phyloP scores from a whole-genome alignment of 2,329 filamentous ascomycete genomes.

The Diplodia sapinea region DNA sequence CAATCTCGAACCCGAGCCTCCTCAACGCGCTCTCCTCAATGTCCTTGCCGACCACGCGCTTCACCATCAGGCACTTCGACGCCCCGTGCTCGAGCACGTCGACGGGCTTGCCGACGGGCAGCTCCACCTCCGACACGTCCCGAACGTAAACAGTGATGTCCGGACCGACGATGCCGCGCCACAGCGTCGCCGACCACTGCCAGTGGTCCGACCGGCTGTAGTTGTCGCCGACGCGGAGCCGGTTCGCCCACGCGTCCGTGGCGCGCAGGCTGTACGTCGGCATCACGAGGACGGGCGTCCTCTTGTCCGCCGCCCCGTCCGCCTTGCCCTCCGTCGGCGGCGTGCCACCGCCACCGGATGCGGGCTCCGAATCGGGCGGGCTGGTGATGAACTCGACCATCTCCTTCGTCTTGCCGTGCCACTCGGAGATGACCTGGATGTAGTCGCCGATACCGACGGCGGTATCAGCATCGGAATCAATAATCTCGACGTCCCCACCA shows the following conservation, averaged over 20 bases:
- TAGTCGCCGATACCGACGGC: conserved; percentile 59
- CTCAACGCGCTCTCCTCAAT: conserved; percentile 63
- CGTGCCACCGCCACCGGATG: no score
- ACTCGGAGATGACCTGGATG: conserved; percentile 69
- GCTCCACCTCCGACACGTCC: conserved; percentile 38
- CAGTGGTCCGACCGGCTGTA: conserved; percentile 90
- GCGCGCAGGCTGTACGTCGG: conserved; percentile 80
- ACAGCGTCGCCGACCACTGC: conserved; percentile 95
- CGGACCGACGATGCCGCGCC: conserved; percentile 82
- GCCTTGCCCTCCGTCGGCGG: no score
- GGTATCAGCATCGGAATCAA: neutral
- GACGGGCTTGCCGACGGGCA: conserved; percentile 39
- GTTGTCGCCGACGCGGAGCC: conserved; percentile 74
- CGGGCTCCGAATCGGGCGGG: neutral
- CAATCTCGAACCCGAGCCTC: conserved; percentile 82
- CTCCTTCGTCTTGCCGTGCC: conserved; percentile 76
- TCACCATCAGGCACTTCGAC: conserved; percentile 49
- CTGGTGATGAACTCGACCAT: conserved; percentile 65
- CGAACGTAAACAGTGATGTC: conserved; percentile 77
- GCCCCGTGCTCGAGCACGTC: conserved; percentile 50
- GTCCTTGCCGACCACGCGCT: conserved; percentile 40
- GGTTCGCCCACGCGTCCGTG: conserved; percentile 75
- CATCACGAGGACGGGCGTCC: conserved; percentile 74
- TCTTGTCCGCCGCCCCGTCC: neutral
- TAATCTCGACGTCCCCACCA: neutral